Evolutionary conservation across 345 rosid species (phyloP), one percentile per base, ranked within the genome.

Genomic region (Hibiscus trionum): DNA sequence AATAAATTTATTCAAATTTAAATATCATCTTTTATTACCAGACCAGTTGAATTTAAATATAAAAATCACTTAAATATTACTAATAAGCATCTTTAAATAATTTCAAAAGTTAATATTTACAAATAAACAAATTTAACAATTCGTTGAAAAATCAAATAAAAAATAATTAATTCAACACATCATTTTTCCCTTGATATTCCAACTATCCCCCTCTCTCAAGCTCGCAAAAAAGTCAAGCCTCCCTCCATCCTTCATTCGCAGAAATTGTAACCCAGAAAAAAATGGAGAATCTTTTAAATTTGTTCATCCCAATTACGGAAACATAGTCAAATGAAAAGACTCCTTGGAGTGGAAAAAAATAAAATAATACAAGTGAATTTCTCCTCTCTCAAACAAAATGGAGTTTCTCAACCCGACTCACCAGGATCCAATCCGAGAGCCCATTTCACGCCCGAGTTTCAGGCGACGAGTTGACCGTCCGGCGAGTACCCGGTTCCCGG

Each of bases 401-500:
- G 87, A 84, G 84, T 77, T 82, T 47, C 64, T 77, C 7, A 71
- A 72, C 2, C 85, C 82, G 0, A 15, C 57, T 55, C 77, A 49
- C 65, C 74, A 53, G 61, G 64, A 47, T 65, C 69, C 70, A 55
- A 44, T 55, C 66, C 67, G 71, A 7, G 74, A 66, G 11, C 59
- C 70, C 35, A 68, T 75, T 75, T 56, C 70, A 14, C 76, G 46
- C 53, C 37, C 61, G 10, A 58, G 61, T 16, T 71, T 75, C 72
- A 50, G 69, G 31, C 19, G 16, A 11, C 29, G 11, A 35, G 60
- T 47, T 61, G 69, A 10, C 15, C 21, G 27, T 42, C 66, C 73
- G 56, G 19, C 15, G 62, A 44, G 26, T 39, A 19, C 77, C 33
- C 81, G 17, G 39, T 63, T 72, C 71, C 69, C 79, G 26, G 82